Base-by-base conservation (phyloP, 495 filamentous ascomycete species). In the Patellaria atrata region DNA sequence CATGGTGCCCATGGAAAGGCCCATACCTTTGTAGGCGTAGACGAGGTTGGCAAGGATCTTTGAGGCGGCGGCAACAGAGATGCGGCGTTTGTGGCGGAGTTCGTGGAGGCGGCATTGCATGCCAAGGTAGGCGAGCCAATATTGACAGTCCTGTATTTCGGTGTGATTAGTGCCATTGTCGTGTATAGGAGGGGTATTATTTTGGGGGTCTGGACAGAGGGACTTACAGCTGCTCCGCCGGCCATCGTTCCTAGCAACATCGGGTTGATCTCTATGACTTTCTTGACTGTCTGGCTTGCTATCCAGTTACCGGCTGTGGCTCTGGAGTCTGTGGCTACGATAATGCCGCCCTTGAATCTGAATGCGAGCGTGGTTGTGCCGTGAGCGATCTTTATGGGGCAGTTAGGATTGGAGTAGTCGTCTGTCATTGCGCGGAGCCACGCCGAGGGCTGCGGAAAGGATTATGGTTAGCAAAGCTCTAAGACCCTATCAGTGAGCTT, bases 101-200 rank as follows among this genome's bases (percentile, higher is more conserved):
- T 97, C 89, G 61, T 96, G 89, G 41, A 97, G 79, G 32, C 89
- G 87, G 63, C 89, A 97, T 67, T 96, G 84, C 77, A 96, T 91
- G 40, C 89, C 89, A 44, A 97, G 70, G 69, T 93, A 97, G 53
- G 82, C 82, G 46, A 97, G 77, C 89, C 89, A 97, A 68, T 93
- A 96, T 74, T 96, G 89, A 64, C 89, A 97, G 64, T 97, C 89
- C 76, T 81, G 36, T 29, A 22, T 10, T 18, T n/a, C n/a, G n/a
- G n/a, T n/a, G n/a, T n/a, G n/a, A n/a, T 9, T 23, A 8, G 23
- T 8, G 23, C 23, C 23, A 26, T n/a, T 8, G 23, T 8, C 23
- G n/a, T 26, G 8, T 9, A 34, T 10, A 34, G 9, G 10, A 25
- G 21, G 10, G 26, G 19, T 14, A 8, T 9, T 9, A 10, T 23